phyloP scores from a whole-genome alignment of 495 filamentous ascomycete genomes.

The Haplographium delicatum region DNA sequence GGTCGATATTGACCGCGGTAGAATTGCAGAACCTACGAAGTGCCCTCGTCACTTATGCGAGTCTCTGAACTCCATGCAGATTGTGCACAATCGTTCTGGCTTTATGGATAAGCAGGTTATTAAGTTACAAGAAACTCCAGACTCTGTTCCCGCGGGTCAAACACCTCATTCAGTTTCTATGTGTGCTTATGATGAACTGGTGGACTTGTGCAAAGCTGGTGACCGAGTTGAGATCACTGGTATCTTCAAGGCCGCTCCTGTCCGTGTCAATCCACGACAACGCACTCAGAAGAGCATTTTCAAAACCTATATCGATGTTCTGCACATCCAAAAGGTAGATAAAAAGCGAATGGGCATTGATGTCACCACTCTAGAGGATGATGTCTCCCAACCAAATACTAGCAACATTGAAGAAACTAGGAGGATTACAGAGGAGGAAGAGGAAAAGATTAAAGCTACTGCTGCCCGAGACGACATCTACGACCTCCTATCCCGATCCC shows the following conservation, averaged over 20 bases:
- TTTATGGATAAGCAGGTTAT: conserved; percentile 99
- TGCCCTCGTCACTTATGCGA: conserved; percentile 84
- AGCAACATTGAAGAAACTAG: conserved; percentile 74
- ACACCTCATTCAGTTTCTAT: conserved; percentile 97
- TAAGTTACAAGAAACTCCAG: conserved; percentile 96
- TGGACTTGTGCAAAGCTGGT: conserved; percentile 96
- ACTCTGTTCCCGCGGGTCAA: conserved; percentile 89
- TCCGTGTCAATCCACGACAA: conserved; percentile 92
- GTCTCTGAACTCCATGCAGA: conserved; percentile 92
- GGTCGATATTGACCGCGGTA: conserved; percentile 89
- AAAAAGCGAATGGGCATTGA: conserved; percentile 90
- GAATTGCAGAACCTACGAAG: conserved; percentile 88
- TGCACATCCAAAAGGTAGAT: conserved; percentile 96
- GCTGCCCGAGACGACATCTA: conserved; percentile 84
- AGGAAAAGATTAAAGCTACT: conserved; percentile 79
- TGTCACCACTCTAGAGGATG: conserved; percentile 80
- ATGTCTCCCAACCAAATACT: conserved; percentile 68
- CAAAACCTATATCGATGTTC: conserved; percentile 94
- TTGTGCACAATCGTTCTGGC: conserved; percentile 90
- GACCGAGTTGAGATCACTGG: conserved; percentile 94
- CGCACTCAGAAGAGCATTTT: conserved; percentile 88
- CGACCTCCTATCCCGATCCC: conserved; percentile 82
- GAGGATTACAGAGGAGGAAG: conserved; percentile 84
- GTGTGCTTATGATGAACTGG: conserved; percentile 93
- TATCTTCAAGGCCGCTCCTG: conserved; percentile 90